Evolutionary conservation across 306 rosid genomes (phyloP).

Genomic region (Malus fusca): DNA sequence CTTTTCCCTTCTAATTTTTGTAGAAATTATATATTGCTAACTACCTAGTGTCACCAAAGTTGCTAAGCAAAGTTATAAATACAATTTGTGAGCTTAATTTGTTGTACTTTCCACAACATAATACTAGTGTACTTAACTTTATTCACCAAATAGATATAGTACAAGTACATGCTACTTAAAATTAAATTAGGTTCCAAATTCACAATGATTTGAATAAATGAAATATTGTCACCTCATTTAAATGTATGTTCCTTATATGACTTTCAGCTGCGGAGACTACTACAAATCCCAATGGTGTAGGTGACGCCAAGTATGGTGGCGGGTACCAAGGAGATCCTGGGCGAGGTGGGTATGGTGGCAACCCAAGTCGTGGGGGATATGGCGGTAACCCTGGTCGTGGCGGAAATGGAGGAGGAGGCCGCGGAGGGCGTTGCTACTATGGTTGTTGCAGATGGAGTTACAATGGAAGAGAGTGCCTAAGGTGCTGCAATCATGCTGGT

Average conservation of each 20-base stretch:
- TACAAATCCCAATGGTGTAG: neutral
- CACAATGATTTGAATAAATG: neutral
- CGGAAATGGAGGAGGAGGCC: neutral
- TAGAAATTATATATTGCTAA: neutral
- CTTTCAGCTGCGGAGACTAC: neutral
- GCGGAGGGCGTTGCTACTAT: slow-evolving; percentile 27
- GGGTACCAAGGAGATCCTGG: neutral
- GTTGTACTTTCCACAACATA: too few relatives aligned
- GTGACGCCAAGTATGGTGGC: slow-evolving; percentile 12
- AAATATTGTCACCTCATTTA: neutral
- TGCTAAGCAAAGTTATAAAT: too few relatives aligned
- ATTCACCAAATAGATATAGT: too few relatives aligned
- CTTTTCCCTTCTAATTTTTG: neutral
- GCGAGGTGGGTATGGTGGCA: neutral
- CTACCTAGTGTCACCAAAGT: too few relatives aligned
- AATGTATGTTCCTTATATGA: neutral
- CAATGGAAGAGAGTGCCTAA: slow-evolving; percentile 16
- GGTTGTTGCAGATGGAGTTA: slow-evolving; percentile 35
- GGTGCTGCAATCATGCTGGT: slow-evolving; percentile 48
- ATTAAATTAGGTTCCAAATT: too few relatives aligned
- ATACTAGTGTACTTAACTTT: too few relatives aligned
- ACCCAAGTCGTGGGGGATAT: neutral
- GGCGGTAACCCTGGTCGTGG: slow-evolving; percentile 4
- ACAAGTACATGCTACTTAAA: too few relatives aligned
- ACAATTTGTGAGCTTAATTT: neutral